Evolutionary conservation across 2,329 filamentous ascomycete genomes (phyloP), one percentile per base, ranked within the genome.

Genomic region (Penicillium decumbens): DNA sequence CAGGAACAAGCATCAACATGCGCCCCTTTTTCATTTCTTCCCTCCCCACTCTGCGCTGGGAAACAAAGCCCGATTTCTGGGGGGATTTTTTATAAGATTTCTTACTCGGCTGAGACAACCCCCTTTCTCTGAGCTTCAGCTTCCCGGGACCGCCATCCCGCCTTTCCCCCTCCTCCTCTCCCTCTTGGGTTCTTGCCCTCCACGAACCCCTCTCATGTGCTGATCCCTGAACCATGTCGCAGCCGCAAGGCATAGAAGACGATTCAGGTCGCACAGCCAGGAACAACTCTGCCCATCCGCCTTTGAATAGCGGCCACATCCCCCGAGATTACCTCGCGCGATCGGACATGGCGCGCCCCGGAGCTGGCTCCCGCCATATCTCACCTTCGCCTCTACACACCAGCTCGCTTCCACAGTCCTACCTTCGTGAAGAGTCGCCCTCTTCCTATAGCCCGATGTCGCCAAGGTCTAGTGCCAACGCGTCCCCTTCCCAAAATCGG

Each of bases 291-390:
- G 37, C 44, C 35, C 50, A 57, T 37, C 43, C 57, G 18, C 44
- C 57, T 45, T 42, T 47, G 28, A 55, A 52, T 45, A 60, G 55
- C 50, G 64, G 63, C 54, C 55, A 70, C 29, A 68, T 69, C 45
- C 63, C 68, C 44, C 63, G 68, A 47, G 66, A 71, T 55, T 68
- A 68, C 55, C 45, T 68, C 45, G 53, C 64, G 46, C 63, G 63
- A 54, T 59, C 65, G 39, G 61, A 68, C 50, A 55, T 58, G 50
- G 43, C 53, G 46, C 61, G 54, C 52, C 51, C 60, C 25, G 56
- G 52, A 44, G 43, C 58, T 53, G 56, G 50, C 28, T 56, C 61
- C 50, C 60, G 61, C 55, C 64, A 66, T 54, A 59, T 59, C 46
- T 59, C 56, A 39, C 62, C 64, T 18, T 67, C 60, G 37, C 63